Conservation (phyloP, 805 yeast genomes). For the Cyberlindnera subsufficiens region DNA sequence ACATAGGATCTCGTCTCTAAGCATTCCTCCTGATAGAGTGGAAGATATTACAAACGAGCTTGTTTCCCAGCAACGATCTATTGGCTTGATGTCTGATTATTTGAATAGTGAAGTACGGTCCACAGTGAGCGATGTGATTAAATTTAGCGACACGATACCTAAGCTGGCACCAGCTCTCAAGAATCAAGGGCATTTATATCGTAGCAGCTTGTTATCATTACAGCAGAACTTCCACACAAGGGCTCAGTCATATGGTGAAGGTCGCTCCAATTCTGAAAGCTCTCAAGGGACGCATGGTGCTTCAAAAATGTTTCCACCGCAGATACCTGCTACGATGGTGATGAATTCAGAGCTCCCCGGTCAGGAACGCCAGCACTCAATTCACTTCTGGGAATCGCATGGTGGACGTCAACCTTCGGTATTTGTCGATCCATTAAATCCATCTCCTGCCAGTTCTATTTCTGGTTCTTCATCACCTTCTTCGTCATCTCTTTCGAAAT, state of each 20-base stretch:
- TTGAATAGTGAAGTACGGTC: constrained; percentile 15
- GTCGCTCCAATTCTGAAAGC: not conserved
- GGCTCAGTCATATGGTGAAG: constrained; percentile 12
- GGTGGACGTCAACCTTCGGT: constrained; percentile 21
- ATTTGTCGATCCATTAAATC: constrained; percentile 22
- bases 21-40: constrained; percentile 7
- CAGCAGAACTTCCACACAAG: constrained; percentile 17
- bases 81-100: constrained; percentile 14
- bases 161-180: constrained; percentile 19
- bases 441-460: constrained; percentile 10
- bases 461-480: not conserved
- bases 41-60: constrained; percentile 10
- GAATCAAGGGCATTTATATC: constrained; percentile 5
- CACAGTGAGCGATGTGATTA: constrained; percentile 18
- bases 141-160: constrained; percentile 20
- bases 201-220: constrained; percentile 10
- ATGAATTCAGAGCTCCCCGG: no score
- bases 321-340: no score
- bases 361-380: constrained; percentile 9
- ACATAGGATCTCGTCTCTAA: constrained; percentile 1
- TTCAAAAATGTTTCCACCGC: no score
- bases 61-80: constrained; percentile 12
- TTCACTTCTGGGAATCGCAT: constrained; percentile 23
- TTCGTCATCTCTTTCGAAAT: not conserved
- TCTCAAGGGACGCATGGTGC: no score